Evolutionary conservation across 306 rosid genomes (phyloP).

Genomic region (Castanopsis chinensis): DNA sequence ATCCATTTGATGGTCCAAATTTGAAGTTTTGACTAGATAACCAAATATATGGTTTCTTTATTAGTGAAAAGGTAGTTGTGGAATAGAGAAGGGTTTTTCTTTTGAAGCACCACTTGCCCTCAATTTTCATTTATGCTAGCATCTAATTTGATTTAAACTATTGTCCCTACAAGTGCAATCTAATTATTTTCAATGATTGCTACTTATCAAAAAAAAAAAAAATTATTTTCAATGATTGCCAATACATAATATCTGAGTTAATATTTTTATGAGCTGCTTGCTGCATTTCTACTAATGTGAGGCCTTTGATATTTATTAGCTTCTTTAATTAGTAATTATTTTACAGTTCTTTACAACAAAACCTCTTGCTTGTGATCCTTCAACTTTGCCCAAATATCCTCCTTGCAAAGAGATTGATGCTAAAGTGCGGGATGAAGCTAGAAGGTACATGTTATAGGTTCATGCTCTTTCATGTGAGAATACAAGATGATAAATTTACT

Average conservation of each 20-base stretch:
- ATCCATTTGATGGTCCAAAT: no score
- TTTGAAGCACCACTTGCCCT: no score
- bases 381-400: constrained; percentile 85
- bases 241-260: background rate
- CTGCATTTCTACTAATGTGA: constrained; percentile 13
- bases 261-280: constrained; percentile 3
- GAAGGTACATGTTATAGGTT: constrained; percentile 54
- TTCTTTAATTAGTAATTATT: constrained; percentile 21
- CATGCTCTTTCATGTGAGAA: background rate
- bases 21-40: no score
- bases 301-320: constrained; percentile 17
- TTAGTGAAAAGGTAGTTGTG: no score
- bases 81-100: no score
- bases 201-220: no score
- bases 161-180: background rate
- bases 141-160: background rate
- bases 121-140: background rate
- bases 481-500: background rate
- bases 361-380: constrained; percentile 84
- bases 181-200: background rate
- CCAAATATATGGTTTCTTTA: no score
- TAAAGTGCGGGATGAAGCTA: constrained; percentile 60
- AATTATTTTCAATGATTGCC: background rate
- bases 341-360: constrained; percentile 71
- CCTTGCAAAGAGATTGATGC: constrained; percentile 94